Evolutionary conservation across 2,329 filamentous ascomycete species (phyloP).

Genomic region (Elsinoe batatas): DNA sequence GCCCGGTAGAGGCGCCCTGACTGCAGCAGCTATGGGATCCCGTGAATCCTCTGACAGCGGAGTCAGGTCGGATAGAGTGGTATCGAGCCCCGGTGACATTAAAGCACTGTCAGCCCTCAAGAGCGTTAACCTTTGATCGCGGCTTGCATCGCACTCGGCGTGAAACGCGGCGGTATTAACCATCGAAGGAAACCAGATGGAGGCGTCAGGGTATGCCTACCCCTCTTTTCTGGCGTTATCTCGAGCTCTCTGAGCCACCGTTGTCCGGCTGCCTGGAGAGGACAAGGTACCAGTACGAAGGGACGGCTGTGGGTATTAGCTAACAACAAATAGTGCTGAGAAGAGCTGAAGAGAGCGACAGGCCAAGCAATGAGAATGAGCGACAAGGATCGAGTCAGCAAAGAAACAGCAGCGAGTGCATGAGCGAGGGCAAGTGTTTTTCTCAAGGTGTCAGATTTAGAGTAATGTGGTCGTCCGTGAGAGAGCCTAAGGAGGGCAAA

Average conservation of each 20-base stretch:
- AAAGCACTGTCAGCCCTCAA: not conserved
- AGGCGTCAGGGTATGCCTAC: not conserved
- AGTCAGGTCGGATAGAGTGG: not conserved
- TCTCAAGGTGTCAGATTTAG: conserved; percentile 10
- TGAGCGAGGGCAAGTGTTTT: not conserved
- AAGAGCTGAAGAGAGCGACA: not conserved
- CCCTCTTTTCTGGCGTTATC: conserved; percentile 11
- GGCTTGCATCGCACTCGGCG: conserved; percentile 6
- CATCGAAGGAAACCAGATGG: not conserved
- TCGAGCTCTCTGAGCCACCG: conserved; percentile 4
- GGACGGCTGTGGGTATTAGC: not conserved
- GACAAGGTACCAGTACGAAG: not conserved
- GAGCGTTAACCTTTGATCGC: not conserved
- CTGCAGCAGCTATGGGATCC: conserved; percentile 1
- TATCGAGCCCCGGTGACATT: conserved; percentile 1
- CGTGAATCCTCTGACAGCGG: conserved; percentile 2
- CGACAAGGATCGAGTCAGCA: not conserved
- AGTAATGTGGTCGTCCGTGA: conserved; percentile 6
- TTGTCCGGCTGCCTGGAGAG: not conserved
- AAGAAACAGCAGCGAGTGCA: not conserved
- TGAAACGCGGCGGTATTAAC: conserved; percentile 1
- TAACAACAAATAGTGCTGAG: not conserved
- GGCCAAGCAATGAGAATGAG: not conserved
- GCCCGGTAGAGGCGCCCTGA: not conserved
- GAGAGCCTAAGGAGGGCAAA: not conserved